Evolutionary conservation across 441 rosid genomes (phyloP), one percentile per base, ranked within the genome.

Genomic region (Mallotus japonicus): DNA sequence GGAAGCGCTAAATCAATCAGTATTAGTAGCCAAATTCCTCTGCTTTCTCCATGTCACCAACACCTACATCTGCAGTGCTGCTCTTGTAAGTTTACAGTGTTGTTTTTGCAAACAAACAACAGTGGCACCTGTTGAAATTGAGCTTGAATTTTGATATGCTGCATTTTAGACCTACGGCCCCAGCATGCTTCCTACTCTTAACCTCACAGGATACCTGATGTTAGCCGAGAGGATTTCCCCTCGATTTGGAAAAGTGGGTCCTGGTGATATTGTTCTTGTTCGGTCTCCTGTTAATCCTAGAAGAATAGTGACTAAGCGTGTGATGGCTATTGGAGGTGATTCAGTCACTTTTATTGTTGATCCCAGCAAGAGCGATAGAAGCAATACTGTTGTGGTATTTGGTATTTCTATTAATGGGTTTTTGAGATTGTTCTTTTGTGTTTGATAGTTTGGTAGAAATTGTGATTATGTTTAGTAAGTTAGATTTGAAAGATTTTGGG

Each of bases 121-220:
- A 10, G 17, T n/a, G 51, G 1, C 8, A 24, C 19, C 7, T 34
- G 17, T 32, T 46, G 44, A 49, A 13, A 8, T 50, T 53, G 13
- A n/a, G 17, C 5, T 44, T 44, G 17, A 20, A 15, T 40, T 55
- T 69, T 76, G 28, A 59, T 67, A 40, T 32, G 55, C 20, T 64
- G 32, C 55, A 8, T 62, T 74, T 63, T 75, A 89, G 92, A 53
- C 82, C 17, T 77, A 61, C 11, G 96, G 97, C 47, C 96, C 97
- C 73, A 91, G 97, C 83, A 93, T 91, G 97, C 79, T 78, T 10
- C 97, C 92, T 0, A 90, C 94, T 19, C 37, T 93, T 19, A 78
- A 70, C 75, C 69, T 86, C 59, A 77, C 85, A 1, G 92, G 92
- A 7, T 82, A 84, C 73, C 12, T 85, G 9, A 55, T 85, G 53